Evolutionary conservation across 2,329 filamentous ascomycete genomes (phyloP), one percentile per base, ranked within the genome.

Genomic region (Fusarium sp.): DNA sequence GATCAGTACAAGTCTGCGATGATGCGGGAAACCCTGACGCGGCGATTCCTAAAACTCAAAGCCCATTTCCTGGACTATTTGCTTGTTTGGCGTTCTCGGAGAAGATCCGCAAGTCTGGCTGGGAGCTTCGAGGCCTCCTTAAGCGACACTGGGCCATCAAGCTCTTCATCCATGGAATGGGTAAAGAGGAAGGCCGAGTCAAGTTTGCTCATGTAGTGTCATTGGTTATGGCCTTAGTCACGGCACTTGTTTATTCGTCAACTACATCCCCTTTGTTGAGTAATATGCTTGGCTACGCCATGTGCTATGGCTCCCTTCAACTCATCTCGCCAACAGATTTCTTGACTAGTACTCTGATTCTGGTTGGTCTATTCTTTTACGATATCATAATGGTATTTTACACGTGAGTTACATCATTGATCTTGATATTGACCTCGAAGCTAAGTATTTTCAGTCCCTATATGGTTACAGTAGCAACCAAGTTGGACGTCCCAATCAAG

Each of bases 311-410:
- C 12, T 90, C 93, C 7, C 87, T 98, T 61, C 90, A 95, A 75
- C 83, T 97, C 58, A 90, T 98, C 84, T 97, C 94, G 2, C 94
- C 95, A 0, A 97, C 94, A 0, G 95, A 94, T 0, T 97, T 98
- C 78, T 84, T 88, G 60, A 97, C 93, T 0, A 94, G 94, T 1
- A 92, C 92, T 11, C 81, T 95, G 46, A 90, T 98, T 14, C 85
- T 98, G 3, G 84, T 86, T 14, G 93, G 92, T 0, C 85, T 98
- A 2, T 98, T 98, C 84, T 90, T 97, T 78, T 99, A 99, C 78
- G 95, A 99, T 79, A 95, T 99, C 53, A 91, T 96, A 80, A 94
- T 95, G 86, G 93, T 96, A 10, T 96, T 96, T 79, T 96, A 92
- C 79, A 95, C 93, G 84, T 91, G 79, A 82, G 89, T 85, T 18